A percentile compares a stretch with the other conserved stretches of the same genome.
Evolutionary conservation across 805 yeast genomes (phyloP).

Genomic region (Starmera caribaea): DNA sequence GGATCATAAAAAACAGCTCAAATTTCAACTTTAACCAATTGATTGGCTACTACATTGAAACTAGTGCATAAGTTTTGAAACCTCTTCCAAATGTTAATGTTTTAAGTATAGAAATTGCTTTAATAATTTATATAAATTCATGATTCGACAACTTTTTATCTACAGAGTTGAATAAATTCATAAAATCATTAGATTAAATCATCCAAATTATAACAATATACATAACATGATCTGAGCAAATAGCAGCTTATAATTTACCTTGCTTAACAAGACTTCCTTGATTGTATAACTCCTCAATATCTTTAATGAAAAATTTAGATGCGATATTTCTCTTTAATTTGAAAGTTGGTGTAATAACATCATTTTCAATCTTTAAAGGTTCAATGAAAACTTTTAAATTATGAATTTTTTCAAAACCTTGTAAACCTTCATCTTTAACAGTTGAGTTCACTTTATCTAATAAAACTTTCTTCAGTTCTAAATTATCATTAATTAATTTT

Average conservation of each 20-base stretch:
- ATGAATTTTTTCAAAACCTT: conserved; percentile 57
- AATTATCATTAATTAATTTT: conserved; percentile 5
- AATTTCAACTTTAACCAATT: too few species aligned
- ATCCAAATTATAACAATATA: neutral
- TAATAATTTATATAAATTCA: too few species aligned
- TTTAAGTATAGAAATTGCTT: too few species aligned
- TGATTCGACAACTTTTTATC: too few species aligned
- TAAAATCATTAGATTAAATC: too few species aligned
- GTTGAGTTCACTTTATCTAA: conserved; percentile 30
- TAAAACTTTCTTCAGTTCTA: conserved; percentile 19
- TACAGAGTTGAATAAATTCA: too few species aligned
- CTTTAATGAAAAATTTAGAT: conserved; percentile 27
- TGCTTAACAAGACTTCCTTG: conserved; percentile 26
- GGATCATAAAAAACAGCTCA: too few species aligned
- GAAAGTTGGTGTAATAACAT: conserved; percentile 59
- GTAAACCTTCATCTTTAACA: conserved; percentile 27
- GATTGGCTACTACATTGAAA: too few species aligned
- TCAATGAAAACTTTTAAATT: conserved; percentile 44
- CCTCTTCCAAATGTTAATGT: too few species aligned
- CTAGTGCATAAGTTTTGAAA: too few species aligned
- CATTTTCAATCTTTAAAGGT: conserved; percentile 53
- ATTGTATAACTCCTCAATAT: conserved; percentile 31
- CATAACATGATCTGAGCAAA: too few species aligned
- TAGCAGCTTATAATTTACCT: neutral
- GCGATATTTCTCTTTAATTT: conserved; percentile 44